phyloP scores from a whole-genome alignment of 169 alveolate species.

The Plasmodium adleri region DNA sequence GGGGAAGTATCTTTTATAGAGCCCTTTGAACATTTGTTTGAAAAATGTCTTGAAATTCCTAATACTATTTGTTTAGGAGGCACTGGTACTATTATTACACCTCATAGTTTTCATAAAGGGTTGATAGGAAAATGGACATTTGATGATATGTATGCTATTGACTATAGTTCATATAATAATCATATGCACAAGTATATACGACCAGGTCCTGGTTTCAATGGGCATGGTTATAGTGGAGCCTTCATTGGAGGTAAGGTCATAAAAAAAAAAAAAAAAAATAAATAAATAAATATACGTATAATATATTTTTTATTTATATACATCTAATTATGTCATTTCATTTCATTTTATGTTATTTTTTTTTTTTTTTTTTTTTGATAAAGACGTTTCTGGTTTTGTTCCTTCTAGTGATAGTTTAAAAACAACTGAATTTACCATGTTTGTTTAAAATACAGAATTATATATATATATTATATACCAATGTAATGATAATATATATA shows the following conservation, averaged over 20 bases:
- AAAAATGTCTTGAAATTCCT: constrained; percentile 46
- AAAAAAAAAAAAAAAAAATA: not conserved
- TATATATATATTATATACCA: not conserved
- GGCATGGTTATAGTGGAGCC: constrained; percentile 64
- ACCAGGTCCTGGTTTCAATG: constrained; percentile 61
- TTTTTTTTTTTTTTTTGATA: not conserved
- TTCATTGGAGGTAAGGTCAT: constrained; percentile 49
- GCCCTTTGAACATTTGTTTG: constrained; percentile 45
- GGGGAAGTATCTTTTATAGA: constrained; percentile 36
- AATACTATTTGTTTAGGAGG: constrained; percentile 39
- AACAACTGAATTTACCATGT: constrained; percentile 63
- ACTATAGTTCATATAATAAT: constrained; percentile 47
- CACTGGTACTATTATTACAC: constrained; percentile 27
- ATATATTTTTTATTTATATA: not conserved
- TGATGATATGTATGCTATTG: constrained; percentile 64
- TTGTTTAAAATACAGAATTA: not conserved
- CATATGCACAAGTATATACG: constrained; percentile 59
- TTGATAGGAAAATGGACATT: constrained; percentile 55
- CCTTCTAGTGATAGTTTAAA: constrained; percentile 47
- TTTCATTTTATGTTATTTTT: not conserved
- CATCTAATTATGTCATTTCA: not conserved
- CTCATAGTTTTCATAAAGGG: constrained; percentile 48
- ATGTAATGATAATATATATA: not conserved
- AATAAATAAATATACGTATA: no score
- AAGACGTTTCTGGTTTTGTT: constrained; percentile 56